Conservation (phyloP, 306 rosid species). For the Corylus avellana region DNA sequence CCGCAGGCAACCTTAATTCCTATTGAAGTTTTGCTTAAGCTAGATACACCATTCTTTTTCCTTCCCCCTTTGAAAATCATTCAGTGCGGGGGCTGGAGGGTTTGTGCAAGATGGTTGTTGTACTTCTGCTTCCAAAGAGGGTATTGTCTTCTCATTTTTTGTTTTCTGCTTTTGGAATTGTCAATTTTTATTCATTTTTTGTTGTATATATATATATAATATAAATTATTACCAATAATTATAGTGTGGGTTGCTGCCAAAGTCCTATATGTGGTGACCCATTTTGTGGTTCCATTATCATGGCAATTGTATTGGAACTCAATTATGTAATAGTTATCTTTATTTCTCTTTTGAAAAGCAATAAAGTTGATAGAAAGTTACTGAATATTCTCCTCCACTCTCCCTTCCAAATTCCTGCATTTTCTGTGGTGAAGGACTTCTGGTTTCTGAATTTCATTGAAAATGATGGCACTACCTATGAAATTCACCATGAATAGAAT, state of each 20-base stretch:
- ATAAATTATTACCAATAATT: constrained; percentile 38
- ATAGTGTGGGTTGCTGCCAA: constrained; percentile 43
- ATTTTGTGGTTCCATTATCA: constrained; percentile 31
- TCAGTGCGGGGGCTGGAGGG: constrained; percentile 45
- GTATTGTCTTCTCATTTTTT: constrained; percentile 33
- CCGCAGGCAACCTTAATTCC: constrained; percentile 40
- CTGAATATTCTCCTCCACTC: too few species aligned
- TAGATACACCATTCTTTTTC: constrained; percentile 32
- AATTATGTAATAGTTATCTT: constrained; percentile 12
- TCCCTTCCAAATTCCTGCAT: too few species aligned
- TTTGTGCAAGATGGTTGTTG: constrained; percentile 40
- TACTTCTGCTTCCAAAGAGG: constrained; percentile 40
- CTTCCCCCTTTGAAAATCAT: constrained; percentile 36
- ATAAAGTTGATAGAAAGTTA: too few species aligned
- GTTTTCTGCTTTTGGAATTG: constrained; percentile 30
- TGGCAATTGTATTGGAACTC: constrained; percentile 27
- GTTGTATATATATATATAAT: constrained; percentile 58
- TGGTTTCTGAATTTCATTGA: too few species aligned
- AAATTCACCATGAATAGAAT: too few species aligned
- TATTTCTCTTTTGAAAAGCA: too few species aligned
- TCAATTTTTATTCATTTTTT: constrained; percentile 47
- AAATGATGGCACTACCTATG: too few species aligned
- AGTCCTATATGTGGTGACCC: constrained; percentile 34
- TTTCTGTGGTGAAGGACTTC: too few species aligned
- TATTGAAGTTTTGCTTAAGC: constrained; percentile 50